These are phyloP conservation scores for Ceratocystis cacaofunesta DNA, from an alignment of 2,329 filamentous ascomycete genomes.

Conservation along the genomic window DNA sequence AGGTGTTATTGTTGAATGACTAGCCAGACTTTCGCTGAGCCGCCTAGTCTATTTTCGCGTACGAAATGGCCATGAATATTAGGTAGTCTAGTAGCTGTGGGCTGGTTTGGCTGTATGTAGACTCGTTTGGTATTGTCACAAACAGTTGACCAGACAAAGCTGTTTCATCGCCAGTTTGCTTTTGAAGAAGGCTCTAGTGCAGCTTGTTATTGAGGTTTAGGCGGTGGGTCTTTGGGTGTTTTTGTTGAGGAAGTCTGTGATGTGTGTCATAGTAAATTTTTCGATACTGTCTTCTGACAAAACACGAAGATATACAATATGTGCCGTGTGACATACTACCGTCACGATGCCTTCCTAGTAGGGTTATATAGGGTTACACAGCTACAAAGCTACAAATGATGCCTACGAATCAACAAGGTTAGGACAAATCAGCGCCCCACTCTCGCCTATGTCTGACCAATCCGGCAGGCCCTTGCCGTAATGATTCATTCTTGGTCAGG, in stretches of 20 bases:
- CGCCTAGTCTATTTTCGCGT: neutral
- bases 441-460: neutral
- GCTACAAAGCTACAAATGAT: neutral
- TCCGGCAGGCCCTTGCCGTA: too few relatives aligned
- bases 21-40: neutral
- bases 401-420: neutral
- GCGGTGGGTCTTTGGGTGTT: too few relatives aligned
- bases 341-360: neutral
- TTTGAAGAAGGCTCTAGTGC: too few relatives aligned
- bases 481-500: neutral
- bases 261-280: neutral
- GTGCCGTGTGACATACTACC: too few relatives aligned
- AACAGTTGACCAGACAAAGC: too few relatives aligned
- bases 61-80: neutral
- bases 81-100: too few relatives aligned
- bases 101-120: too few relatives aligned
- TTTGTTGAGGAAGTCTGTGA: neutral
- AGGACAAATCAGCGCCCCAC: neutral
- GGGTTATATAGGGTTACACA: slow-evolving; percentile 3
- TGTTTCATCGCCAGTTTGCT: too few relatives aligned
- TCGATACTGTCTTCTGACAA: too few relatives aligned
- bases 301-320: neutral
- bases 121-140: too few relatives aligned
- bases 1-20: neutral
- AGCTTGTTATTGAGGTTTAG: too few relatives aligned